Evolutionary conservation across 495 filamentous ascomycete genomes (phyloP), one percentile per base, ranked within the genome.

Genomic region (Tuber calosporum): DNA sequence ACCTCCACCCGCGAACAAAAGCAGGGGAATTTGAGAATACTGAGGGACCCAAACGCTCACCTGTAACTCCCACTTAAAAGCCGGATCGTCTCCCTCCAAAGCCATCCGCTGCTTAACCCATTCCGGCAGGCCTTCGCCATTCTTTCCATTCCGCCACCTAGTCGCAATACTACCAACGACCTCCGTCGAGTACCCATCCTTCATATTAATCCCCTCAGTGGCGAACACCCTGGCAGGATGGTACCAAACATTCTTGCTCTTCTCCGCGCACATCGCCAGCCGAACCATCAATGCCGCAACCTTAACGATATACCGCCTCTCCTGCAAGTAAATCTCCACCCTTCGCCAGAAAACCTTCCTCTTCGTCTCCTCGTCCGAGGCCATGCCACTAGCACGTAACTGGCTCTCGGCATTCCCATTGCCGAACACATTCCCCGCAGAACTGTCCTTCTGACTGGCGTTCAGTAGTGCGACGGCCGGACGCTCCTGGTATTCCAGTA

Each of bases 401-500:
- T 34, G 58, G 40, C 53, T 62, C 36, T 75, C 69, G 30, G 38
- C 58, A 34, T 67, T 75, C 62, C 74, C 73, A 15, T 43, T 73
- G 2, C 48, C 78, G 36, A 70, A 72, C 8, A 72, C 75, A 15
- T 66, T 79, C 66, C 75, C 69, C 26, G 70, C 66, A 38, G 58
- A 73, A 4, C 68, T 78, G 20, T 43, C 76, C 70, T 70, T 69
- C 8, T 74, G 39, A 34, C 58, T 45, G 15, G 73, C 73, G 19
- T 41, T 66, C 40, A 81, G 53, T 30, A 81, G 72, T 19, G 45
- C 53, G 58, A 66, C 68, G 19, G 62, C 71, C 30, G 79, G 68
- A 43, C 93, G 87, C 43, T 85, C 86, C 81, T 97, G 94, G 87
- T 90, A 93, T 86, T 99, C 95, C 34, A 94, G 81, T 37, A 96